Base-by-base conservation (phyloP, 2,329 filamentous ascomycete genomes). In the Clonostachys sp. region DNA sequence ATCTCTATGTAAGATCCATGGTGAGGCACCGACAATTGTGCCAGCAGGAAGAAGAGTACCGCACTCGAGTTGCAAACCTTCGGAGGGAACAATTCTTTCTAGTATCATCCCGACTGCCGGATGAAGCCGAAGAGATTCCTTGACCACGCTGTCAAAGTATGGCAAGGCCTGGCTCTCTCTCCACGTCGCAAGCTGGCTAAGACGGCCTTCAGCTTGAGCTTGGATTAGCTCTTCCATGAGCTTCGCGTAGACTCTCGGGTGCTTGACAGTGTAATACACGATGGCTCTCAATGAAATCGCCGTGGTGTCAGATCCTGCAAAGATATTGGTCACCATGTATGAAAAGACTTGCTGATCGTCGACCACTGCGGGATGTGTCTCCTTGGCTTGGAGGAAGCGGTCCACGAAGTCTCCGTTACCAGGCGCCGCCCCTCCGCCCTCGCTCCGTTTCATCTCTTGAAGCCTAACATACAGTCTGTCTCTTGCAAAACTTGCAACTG, bases 121-220 rank as follows among this genome's bases (percentile, higher is more conserved):
- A 51, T 78, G 73, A 12, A 77, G 58, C 4, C 77, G 68, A 51
- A 74, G 59, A 1, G 71, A 49, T 44, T 83, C 80, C 16, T 71
- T 72, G 17, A 81, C 65, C 3, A 77, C 70, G 4, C 77, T 76
- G 41, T 74, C 65, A 9, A 81, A 67, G 55, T 78, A 74, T 14
- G 60, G 63, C 12, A 67, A 59, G 30, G 55, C 58, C 30, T 53
- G 63, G 35, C 60, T 53, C 14, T 57, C 49, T 10, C 36, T 34
- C 38, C 51, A 50, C 54, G 58, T 49, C 17, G 54, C 44, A 20
- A 49, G 54, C 16, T 49, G 51, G 1, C 52, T 51, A 13, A 66
- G 47, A 3, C 52, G 50, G 10, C 62, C 61, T 3, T 47, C 53
- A 40, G 68, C 58, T 2, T 41, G 45, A 24, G 55, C 53, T 1